Percentiles rank a stretch among this genome's conserved stretches.
These are phyloP conservation scores for Cyanidiococcus yangmingshanensis DNA, from an alignment of 23 red algal genomes.

Conservation along the genomic window DNA sequence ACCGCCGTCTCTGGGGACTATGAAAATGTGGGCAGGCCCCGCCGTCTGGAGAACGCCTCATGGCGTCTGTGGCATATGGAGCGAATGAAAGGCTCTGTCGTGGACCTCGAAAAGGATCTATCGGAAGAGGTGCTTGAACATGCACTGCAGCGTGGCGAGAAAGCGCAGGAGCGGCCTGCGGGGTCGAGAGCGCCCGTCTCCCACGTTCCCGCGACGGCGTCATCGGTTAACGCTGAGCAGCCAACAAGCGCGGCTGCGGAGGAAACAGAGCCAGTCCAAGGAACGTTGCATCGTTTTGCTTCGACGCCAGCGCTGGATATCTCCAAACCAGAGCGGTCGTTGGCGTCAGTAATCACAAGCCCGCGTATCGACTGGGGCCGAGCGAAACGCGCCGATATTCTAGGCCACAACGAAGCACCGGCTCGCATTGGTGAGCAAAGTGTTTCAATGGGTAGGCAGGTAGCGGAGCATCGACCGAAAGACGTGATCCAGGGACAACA, in stretches of 20 bases:
- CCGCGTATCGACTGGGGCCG: background rate
- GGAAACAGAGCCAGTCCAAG: background rate
- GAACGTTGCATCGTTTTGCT: background rate
- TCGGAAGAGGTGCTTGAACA: constrained; percentile 35
- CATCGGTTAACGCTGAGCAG: background rate
- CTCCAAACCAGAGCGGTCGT: background rate
- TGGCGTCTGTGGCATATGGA: constrained; percentile 83
- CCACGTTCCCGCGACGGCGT: background rate
- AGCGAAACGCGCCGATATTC: background rate
- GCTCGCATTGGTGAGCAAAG: background rate
- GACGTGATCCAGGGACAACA: background rate
- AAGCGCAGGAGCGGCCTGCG: background rate
- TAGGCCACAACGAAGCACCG: background rate
- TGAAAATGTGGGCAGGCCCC: constrained; percentile 20
- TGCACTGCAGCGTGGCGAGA: constrained; percentile 16
- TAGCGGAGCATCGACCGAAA: background rate
- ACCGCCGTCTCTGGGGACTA: constrained; percentile 21
- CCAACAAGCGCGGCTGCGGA: background rate
- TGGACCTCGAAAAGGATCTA: constrained; percentile 49
- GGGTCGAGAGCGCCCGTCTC: background rate
- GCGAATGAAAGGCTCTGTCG: constrained; percentile 46
- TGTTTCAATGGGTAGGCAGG: background rate
- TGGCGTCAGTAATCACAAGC: background rate
- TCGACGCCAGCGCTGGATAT: constrained; percentile 2
- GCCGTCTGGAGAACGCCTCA: constrained; percentile 63